Evolutionary conservation across 768 basidiomycete genomes (phyloP).

Genomic region (Amanita pallidorosea): DNA sequence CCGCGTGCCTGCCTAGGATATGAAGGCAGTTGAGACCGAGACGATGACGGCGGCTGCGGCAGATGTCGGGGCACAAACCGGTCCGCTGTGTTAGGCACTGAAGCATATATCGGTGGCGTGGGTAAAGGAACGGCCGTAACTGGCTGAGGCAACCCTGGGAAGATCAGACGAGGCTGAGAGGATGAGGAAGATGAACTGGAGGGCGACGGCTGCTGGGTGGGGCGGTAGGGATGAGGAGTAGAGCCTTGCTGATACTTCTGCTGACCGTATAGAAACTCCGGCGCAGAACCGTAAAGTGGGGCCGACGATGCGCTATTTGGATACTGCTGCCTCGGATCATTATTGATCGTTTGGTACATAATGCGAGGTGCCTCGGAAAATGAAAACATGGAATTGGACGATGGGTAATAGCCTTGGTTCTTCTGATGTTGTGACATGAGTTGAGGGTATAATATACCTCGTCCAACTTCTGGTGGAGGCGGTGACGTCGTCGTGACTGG

Average conservation of each 20-base stretch:
- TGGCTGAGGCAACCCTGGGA: neutral
- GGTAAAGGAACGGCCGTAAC: neutral
- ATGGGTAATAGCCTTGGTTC: constrained; percentile 69
- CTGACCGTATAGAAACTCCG: neutral
- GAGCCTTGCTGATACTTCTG: neutral
- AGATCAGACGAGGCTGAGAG: constrained; percentile 1
- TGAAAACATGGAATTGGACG: constrained; percentile 65
- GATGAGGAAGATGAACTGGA: neutral
- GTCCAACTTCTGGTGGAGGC: constrained; percentile 40
- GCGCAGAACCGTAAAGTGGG: neutral
- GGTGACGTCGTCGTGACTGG: constrained; percentile 68
- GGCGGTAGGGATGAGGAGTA: neutral
- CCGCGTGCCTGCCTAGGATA: constrained; percentile 11
- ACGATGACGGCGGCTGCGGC: neutral
- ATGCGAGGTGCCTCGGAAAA: constrained; percentile 17
- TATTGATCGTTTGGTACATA: neutral
- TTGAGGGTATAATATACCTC: constrained; percentile 47
- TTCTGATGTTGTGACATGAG: constrained; percentile 77
- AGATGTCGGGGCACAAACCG: neutral
- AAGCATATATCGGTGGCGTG: constrained; percentile 1
- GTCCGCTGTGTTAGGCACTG: neutral
- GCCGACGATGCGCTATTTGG: neutral
- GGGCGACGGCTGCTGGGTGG: neutral
- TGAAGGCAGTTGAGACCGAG: constrained; percentile 7
- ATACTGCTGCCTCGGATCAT: neutral